phyloP scores from a whole-genome alignment of 202 grass and related monocot species.

The Brachypodium distachyon region DNA sequence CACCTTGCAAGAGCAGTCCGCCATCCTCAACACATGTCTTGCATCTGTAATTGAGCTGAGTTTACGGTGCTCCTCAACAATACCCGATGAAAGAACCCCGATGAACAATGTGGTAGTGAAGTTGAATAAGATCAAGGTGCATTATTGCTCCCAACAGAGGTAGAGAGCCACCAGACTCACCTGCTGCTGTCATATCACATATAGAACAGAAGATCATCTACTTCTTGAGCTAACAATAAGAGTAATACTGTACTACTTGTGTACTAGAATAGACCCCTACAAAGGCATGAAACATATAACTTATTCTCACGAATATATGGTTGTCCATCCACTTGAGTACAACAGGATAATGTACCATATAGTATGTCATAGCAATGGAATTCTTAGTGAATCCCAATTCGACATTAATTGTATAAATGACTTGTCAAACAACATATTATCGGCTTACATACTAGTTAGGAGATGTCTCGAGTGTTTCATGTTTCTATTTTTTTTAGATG shows the following conservation, averaged over 20 bases:
- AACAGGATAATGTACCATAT: neutral
- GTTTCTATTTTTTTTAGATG: too few relatives aligned
- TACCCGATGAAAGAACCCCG: constrained; percentile 15
- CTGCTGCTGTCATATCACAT: neutral
- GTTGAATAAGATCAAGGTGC: constrained; percentile 20
- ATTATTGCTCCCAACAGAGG: neutral
- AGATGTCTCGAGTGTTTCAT: neutral
- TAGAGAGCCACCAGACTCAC: neutral
- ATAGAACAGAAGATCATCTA: neutral
- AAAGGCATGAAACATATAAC: too few relatives aligned
- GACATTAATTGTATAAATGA: neutral
- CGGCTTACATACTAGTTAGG: neutral
- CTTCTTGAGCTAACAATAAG: neutral
- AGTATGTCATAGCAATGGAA: neutral
- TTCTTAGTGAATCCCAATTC: too few relatives aligned
- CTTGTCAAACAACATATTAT: neutral
- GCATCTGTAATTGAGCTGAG: constrained; percentile 10
- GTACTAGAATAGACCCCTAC: neutral
- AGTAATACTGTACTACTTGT: neutral
- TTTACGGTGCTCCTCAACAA: constrained; percentile 1
- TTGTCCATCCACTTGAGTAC: neutral
- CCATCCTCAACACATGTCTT: constrained; percentile 4
- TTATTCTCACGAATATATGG: neutral
- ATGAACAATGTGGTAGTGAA: constrained; percentile 35
- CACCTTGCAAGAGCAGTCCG: neutral